Evolutionary conservation across 176 grass and related monocot species (phyloP).

Genomic region (Musa acuminata): DNA sequence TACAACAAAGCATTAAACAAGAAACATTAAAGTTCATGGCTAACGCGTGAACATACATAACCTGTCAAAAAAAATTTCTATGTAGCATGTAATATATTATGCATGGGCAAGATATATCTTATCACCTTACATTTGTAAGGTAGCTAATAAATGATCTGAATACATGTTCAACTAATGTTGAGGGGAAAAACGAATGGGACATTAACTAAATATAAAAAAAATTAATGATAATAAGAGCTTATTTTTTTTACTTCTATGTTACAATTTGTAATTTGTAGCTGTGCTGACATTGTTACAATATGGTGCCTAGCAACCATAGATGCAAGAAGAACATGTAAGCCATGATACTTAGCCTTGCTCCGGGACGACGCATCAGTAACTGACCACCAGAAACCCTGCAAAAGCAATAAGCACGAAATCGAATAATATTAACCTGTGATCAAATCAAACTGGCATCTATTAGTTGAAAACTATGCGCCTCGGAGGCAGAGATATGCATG

Average conservation of each 20-base stretch:
- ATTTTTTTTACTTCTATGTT: not conserved
- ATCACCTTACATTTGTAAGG: not conserved
- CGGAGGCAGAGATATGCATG: too few species aligned
- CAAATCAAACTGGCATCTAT: not conserved
- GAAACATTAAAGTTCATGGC: too few species aligned
- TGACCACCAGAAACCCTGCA: constrained; percentile 86
- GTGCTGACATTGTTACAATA: constrained; percentile 35
- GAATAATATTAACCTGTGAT: not conserved
- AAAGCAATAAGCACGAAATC: constrained; percentile 17
- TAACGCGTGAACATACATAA: too few species aligned
- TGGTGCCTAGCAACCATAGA: constrained; percentile 74
- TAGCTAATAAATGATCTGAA: not conserved
- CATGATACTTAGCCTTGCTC: constrained; percentile 73
- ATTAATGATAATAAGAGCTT: too few species aligned
- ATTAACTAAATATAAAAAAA: not conserved
- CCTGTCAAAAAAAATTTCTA: too few species aligned
- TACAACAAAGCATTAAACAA: too few species aligned
- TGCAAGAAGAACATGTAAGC: constrained; percentile 71
- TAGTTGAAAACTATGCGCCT: not conserved
- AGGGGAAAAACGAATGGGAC: not conserved
- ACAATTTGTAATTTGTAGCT: not conserved
- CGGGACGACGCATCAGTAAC: constrained; percentile 64
- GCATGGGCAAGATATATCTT: not conserved
- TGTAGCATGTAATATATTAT: too few species aligned
- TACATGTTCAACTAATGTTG: not conserved